These are phyloP conservation scores for Pyrrhoderma lamaoense DNA, from an alignment of 1,284 basidiomycete species.

Conservation along the genomic window DNA sequence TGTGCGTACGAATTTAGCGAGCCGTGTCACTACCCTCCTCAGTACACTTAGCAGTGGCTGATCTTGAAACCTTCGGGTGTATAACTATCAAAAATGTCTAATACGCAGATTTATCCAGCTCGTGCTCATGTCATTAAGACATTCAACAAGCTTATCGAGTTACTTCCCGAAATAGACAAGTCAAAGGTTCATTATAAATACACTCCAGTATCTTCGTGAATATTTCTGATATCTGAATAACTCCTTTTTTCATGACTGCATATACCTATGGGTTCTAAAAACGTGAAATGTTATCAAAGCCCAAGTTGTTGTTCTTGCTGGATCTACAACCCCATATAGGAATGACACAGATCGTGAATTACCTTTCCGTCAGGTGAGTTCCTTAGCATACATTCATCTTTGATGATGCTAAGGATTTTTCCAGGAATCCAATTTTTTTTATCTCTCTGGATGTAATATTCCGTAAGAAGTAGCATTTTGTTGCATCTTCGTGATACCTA, in stretches of 20 bases:
- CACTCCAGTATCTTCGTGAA: too few relatives aligned
- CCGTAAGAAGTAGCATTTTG: too few relatives aligned
- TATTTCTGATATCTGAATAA: too few relatives aligned
- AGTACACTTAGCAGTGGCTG: too few relatives aligned
- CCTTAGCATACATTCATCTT: not conserved
- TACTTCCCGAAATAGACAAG: slow-evolving; percentile 41
- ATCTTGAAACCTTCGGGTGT: too few relatives aligned
- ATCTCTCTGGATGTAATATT: slow-evolving; percentile 72
- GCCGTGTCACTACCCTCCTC: too few relatives aligned
- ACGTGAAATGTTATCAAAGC: slow-evolving; percentile 33
- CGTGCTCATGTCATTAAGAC: slow-evolving; percentile 14
- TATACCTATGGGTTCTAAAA: too few relatives aligned
- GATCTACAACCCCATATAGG: slow-evolving; percentile 54
- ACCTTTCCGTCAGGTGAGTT: slow-evolving; percentile 49
- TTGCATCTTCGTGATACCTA: too few relatives aligned
- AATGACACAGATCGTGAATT: slow-evolving; percentile 89
- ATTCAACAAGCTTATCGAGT: slow-evolving; percentile 25
- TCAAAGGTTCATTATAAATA: slow-evolving; percentile 47
- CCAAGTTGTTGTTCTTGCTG: slow-evolving; percentile 56
- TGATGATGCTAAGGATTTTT: not conserved
- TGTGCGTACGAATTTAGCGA: too few relatives aligned
- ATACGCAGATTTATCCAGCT: slow-evolving; percentile 1
- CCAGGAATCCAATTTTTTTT: slow-evolving; percentile 83
- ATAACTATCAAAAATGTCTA: too few relatives aligned
- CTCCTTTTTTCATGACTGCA: too few relatives aligned